phyloP scores from a whole-genome alignment of 352 stramenopile species.

The Globisporangium solare region DNA sequence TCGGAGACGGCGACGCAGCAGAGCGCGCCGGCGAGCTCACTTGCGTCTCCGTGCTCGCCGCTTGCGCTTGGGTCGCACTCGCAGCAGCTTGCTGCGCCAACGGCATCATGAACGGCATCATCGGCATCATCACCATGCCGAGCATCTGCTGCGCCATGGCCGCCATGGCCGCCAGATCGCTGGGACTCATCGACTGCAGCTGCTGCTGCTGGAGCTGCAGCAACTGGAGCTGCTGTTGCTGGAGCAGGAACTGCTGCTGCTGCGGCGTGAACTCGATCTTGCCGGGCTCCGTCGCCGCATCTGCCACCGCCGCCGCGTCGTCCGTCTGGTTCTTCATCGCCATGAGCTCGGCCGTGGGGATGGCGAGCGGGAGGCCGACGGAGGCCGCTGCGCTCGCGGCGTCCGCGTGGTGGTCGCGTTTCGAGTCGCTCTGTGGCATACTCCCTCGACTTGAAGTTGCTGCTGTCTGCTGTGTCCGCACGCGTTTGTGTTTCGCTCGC shows the following conservation, averaged over 20 bases:
- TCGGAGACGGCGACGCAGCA: too few species aligned
- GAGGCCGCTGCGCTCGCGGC: not conserved
- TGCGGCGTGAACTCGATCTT: conserved; percentile 33
- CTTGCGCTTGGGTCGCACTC: not conserved
- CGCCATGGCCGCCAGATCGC: conserved; percentile 36
- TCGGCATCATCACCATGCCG: conserved; percentile 66
- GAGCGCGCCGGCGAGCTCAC: too few species aligned
- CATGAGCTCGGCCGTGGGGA: conserved; percentile 6
- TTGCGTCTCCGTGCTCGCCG: too few species aligned
- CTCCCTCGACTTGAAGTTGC: not conserved
- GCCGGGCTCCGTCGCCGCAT: conserved; percentile 5
- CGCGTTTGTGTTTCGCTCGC: conserved; percentile 5
- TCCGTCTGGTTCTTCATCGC: conserved; percentile 21
- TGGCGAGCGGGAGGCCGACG: not conserved
- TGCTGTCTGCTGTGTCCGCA: conserved; percentile 5
- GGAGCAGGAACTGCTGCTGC: conserved; percentile 29
- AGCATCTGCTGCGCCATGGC: conserved; percentile 66
- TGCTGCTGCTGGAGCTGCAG: conserved; percentile 50
- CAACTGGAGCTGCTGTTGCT: conserved; percentile 64
- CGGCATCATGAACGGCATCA: conserved; percentile 72
- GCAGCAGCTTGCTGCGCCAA: conserved; percentile 33
- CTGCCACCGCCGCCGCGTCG: conserved; percentile 7
- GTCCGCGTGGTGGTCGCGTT: too few species aligned
- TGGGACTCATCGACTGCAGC: conserved; percentile 51
- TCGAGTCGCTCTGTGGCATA: too few species aligned